These are phyloP conservation scores for Posidonia oceanica DNA, from an alignment of 116 monocot species.

Conservation along the genomic window DNA sequence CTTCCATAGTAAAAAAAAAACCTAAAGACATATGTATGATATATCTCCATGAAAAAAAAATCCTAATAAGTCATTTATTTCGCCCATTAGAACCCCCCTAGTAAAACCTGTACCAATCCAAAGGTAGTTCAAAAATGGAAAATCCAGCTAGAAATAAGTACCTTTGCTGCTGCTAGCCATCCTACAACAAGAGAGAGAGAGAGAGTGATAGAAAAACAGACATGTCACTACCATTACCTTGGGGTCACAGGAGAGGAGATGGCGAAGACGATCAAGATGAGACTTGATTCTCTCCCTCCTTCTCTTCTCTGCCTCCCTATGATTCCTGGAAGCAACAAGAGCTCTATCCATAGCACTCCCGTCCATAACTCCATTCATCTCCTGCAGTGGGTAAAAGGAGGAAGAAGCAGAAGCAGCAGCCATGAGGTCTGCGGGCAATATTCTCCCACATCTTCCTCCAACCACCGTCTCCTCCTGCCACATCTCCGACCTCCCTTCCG, in stretches of 20 bases:
- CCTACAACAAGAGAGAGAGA: neutral
- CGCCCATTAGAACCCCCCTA: no score
- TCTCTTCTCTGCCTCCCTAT: constrained; percentile 82
- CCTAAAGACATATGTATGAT: no score
- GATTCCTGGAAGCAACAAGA: constrained; percentile 57
- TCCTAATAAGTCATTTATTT: no score
- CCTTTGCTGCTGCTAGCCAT: no score
- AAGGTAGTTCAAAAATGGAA: no score
- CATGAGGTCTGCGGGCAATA: neutral
- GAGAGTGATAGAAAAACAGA: no score
- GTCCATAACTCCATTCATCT: neutral
- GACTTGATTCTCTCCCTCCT: constrained; percentile 86
- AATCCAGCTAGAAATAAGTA: no score
- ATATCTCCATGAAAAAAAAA: no score
- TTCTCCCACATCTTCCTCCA: no score
- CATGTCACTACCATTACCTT: constrained; percentile 29
- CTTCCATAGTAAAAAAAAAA: no score
- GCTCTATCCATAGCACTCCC: constrained; percentile 36
- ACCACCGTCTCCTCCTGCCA: neutral
- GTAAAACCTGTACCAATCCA: no score
- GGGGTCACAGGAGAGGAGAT: constrained; percentile 63
- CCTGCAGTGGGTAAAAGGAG: constrained; percentile 22
- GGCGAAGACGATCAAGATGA: constrained; percentile 72
- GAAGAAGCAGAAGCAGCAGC: constrained; percentile 5
- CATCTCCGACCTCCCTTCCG: neutral